Percentiles rank a stretch among this genome's conserved stretches.
Conservation (phyloP, 1,284 basidiomycete genomes). For the Pseudozyma sp. region DNA sequence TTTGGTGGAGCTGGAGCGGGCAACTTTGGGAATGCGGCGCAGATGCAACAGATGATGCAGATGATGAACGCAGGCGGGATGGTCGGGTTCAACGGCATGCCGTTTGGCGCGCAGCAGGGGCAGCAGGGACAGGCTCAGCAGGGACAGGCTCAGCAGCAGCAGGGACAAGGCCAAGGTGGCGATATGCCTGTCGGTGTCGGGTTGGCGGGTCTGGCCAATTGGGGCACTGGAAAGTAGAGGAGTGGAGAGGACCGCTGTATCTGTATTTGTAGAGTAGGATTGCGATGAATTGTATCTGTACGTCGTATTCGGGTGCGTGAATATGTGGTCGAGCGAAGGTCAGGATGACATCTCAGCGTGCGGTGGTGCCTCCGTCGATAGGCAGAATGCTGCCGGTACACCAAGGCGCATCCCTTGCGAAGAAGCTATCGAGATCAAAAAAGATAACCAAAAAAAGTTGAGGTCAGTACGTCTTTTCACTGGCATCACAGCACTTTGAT, state of each 20-base stretch:
- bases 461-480: too few relatives aligned
- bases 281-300: slow-evolving; percentile 13
- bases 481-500: neutral
- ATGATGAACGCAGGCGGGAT: slow-evolving; percentile 24
- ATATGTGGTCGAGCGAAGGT: neutral
- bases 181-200: slow-evolving; percentile 51
- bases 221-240: slow-evolving; percentile 38
- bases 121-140: slow-evolving; percentile 12
- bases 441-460: neutral
- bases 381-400: slow-evolving; percentile 48
- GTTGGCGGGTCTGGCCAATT: slow-evolving; percentile 38
- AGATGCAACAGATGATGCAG: slow-evolving; percentile 51
- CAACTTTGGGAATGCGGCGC: slow-evolving; percentile 18
- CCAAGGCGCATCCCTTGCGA: slow-evolving; percentile 47
- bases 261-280: neutral
- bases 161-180: slow-evolving; percentile 3
- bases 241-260: neutral
- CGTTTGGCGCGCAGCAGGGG: slow-evolving; percentile 15
- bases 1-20: slow-evolving; percentile 18
- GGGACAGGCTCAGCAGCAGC: slow-evolving; percentile 13
- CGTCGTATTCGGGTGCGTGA: neutral
- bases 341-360: slow-evolving; percentile 19
- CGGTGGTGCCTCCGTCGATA: slow-evolving; percentile 52
- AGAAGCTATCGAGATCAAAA: slow-evolving; percentile 18
- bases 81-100: slow-evolving; percentile 24